Evolutionary conservation across 805 yeast genomes (phyloP).

Genomic region (Starmerella floricola): DNA sequence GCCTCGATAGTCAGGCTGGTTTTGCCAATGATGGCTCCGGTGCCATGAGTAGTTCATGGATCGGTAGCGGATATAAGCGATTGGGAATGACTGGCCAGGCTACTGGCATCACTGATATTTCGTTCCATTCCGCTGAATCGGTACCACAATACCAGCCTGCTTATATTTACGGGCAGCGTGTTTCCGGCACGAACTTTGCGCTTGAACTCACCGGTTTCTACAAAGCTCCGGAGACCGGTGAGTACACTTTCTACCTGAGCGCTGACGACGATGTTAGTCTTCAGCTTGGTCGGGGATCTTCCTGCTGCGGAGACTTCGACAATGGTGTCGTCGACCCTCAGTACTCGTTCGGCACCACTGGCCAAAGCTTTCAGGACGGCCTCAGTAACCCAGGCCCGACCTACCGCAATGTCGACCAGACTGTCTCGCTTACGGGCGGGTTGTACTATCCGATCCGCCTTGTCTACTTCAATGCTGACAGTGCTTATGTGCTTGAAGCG

Average conservation of each 20-base stretch:
- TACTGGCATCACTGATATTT: too few species aligned
- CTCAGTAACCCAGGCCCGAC: too few species aligned
- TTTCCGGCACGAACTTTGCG: not conserved
- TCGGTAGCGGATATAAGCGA: too few species aligned
- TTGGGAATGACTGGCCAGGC: too few species aligned
- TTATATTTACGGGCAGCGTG: not conserved
- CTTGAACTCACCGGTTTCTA: constrained; percentile 1
- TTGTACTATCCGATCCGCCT: constrained; percentile 6
- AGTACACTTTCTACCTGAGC: not conserved
- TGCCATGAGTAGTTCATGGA: not conserved
- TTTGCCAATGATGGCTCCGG: not conserved
- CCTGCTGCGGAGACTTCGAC: constrained; percentile 5
- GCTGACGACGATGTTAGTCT: constrained; percentile 2
- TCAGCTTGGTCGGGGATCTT: constrained; percentile 1
- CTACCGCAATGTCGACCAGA: too few species aligned
- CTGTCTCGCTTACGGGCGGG: constrained; percentile 1
- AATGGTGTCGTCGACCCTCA: not conserved
- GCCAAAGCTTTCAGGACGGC: too few species aligned
- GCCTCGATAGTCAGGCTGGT: not conserved
- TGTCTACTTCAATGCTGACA: constrained; percentile 2
- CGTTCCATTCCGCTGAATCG: too few species aligned
- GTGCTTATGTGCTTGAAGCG: not conserved
- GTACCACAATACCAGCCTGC: not conserved
- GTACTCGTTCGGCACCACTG: too few species aligned
- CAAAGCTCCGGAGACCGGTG: not conserved